These are phyloP conservation scores for Larix kaempferi DNA, from an alignment of 75 land plant species.

Conservation along the genomic window DNA sequence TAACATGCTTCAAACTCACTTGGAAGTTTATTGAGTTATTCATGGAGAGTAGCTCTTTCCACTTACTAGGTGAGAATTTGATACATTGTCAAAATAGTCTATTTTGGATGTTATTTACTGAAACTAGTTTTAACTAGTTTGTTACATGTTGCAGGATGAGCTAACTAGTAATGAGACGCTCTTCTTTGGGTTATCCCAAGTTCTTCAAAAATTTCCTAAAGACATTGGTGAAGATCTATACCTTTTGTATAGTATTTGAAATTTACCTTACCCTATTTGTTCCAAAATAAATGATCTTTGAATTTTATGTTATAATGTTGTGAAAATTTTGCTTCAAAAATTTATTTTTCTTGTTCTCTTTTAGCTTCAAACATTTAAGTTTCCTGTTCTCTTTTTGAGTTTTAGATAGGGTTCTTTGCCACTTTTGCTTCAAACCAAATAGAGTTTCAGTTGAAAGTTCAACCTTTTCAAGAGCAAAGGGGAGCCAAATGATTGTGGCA, in stretches of 20 bases:
- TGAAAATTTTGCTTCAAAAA: background rate
- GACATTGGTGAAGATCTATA: conserved; percentile 68
- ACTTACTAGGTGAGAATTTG: background rate
- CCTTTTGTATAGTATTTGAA: background rate
- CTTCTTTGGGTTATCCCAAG: conserved; percentile 90
- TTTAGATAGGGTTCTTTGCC: conserved; percentile 85
- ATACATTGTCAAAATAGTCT: background rate
- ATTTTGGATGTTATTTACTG: background rate
- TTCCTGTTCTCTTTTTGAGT: background rate
- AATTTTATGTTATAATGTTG: background rate
- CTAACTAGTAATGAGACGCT: conserved; percentile 80
- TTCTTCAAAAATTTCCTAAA: conserved; percentile 88
- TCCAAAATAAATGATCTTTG: background rate
- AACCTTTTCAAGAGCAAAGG: conserved; percentile 35
- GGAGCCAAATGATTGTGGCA: conserved; percentile 69
- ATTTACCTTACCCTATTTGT: background rate
- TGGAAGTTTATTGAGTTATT: background rate
- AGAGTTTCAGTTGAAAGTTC: conserved; percentile 47
- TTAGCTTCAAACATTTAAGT: background rate
- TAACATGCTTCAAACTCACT: background rate
- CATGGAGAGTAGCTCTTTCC: background rate
- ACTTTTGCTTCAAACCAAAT: conserved; percentile 85
- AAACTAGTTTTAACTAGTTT: background rate
- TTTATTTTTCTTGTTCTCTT: background rate
- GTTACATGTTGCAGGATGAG: conserved; percentile 66